These are phyloP conservation scores for Nemania sp. DNA, from an alignment of 2,329 filamentous ascomycete species.

Conservation along the genomic window DNA sequence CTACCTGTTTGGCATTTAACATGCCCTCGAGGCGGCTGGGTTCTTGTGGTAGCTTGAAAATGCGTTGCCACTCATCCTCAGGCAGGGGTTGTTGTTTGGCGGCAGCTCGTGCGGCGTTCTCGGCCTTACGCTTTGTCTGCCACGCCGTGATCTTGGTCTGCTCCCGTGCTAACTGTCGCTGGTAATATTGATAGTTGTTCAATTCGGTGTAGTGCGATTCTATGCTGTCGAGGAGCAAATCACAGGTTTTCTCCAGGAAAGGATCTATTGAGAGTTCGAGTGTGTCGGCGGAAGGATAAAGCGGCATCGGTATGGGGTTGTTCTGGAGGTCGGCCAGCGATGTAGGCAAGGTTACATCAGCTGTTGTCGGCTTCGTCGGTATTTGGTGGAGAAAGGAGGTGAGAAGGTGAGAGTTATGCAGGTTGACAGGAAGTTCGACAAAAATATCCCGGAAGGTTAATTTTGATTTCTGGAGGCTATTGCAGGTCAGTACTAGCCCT, in stretches of 20 bases:
- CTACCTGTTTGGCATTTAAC: constrained; percentile 92
- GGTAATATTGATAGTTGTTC: constrained; percentile 98
- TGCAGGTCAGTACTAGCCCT: constrained; percentile 32
- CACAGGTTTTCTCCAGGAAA: constrained; percentile 97
- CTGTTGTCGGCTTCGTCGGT: constrained; percentile 66
- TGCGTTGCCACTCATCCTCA: constrained; percentile 96
- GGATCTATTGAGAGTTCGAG: constrained; percentile 95
- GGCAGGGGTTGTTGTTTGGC: constrained; percentile 89
- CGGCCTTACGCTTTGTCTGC: constrained; percentile 95
- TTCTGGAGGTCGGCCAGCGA: constrained; percentile 78
- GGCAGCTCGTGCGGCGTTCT: constrained; percentile 82
- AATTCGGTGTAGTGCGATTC: constrained; percentile 98
- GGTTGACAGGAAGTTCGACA: constrained; percentile 81
- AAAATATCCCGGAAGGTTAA: constrained; percentile 93
- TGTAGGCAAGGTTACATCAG: constrained; percentile 74
- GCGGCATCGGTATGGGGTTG: constrained; percentile 64
- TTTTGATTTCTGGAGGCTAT: constrained; percentile 92
- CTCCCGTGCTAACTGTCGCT: constrained; percentile 89
- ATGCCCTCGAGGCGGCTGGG: constrained; percentile 91
- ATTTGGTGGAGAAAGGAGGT: constrained; percentile 95
- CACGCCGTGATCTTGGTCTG: constrained; percentile 95
- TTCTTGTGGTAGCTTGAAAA: constrained; percentile 97
- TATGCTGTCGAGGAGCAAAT: constrained; percentile 93
- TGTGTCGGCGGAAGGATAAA: constrained; percentile 86
- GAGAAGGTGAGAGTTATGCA: constrained; percentile 97